These are phyloP conservation scores for Pseudevernia furfuracea DNA, from an alignment of 495 filamentous ascomycete species.

Conservation along the genomic window DNA sequence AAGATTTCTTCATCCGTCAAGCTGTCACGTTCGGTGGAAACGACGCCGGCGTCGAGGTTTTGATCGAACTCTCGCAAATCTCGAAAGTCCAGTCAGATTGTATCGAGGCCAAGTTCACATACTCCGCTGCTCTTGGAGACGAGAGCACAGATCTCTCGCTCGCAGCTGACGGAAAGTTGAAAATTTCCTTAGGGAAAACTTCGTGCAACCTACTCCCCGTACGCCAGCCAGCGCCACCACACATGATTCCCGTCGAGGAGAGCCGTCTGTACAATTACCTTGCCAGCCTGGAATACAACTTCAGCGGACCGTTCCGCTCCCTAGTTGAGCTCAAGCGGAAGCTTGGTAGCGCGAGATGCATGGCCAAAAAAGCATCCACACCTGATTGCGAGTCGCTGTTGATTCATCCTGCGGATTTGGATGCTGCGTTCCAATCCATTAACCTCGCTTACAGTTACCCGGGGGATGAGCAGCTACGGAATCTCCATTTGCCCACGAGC, in stretches of 20 bases:
- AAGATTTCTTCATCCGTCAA: slow-evolving; percentile 36
- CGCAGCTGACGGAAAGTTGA: slow-evolving; percentile 5
- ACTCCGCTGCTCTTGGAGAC: slow-evolving; percentile 7
- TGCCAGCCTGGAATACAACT: slow-evolving; percentile 30
- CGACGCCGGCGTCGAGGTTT: slow-evolving; percentile 34
- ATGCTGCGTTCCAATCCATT: slow-evolving; percentile 38
- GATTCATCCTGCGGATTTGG: slow-evolving; percentile 33
- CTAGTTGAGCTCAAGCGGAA: background rate
- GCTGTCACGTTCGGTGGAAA: slow-evolving; percentile 43
- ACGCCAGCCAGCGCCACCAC: slow-evolving; percentile 28
- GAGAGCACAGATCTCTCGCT: background rate
- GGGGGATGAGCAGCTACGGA: slow-evolving; percentile 29
- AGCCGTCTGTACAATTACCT: slow-evolving; percentile 43
- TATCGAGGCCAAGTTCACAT: slow-evolving; percentile 10
- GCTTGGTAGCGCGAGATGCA: slow-evolving; percentile 16
- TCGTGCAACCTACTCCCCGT: slow-evolving; percentile 4
- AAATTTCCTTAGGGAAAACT: slow-evolving; percentile 5
- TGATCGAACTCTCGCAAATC: slow-evolving; percentile 28
- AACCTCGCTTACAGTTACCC: slow-evolving; percentile 37
- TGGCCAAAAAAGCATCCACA: slow-evolving; percentile 40
- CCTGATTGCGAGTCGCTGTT: slow-evolving; percentile 26
- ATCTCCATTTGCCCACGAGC: slow-evolving; percentile 28
- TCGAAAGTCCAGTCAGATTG: background rate
- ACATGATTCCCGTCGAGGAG: slow-evolving; percentile 26
- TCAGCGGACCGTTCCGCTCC: slow-evolving; percentile 3